phyloP scores from a whole-genome alignment of 1,139 yeast species.

The Taphrina sp. region DNA sequence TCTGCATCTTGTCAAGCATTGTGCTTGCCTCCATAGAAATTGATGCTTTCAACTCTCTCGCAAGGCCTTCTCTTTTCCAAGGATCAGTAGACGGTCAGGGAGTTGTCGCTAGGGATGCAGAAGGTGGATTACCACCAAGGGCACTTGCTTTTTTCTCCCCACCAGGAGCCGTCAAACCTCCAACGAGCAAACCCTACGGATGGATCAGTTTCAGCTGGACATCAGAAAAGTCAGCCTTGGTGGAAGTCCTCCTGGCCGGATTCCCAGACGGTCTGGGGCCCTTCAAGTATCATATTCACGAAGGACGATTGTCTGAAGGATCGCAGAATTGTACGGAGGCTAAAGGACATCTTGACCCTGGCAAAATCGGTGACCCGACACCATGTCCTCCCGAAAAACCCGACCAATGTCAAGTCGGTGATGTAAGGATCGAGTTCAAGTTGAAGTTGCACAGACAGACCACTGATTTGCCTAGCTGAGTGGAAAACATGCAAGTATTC shows the following conservation, averaged over 20 bases:
- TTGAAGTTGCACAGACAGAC: neutral
- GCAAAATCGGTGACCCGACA: neutral
- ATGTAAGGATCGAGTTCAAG: neutral
- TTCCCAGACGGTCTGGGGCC: slow-evolving; percentile 4
- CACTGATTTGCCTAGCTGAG: neutral
- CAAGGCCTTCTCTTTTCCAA: neutral
- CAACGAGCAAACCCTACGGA: slow-evolving; percentile 1
- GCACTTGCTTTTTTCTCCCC: neutral
- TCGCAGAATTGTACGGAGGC: slow-evolving; percentile 11
- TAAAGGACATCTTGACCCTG: slow-evolving; percentile 18
- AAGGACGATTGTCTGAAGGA: slow-evolving; percentile 10
- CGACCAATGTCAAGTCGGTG: slow-evolving; percentile 19
- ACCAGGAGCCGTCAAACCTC: slow-evolving; percentile 4
- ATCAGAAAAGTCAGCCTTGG: slow-evolving; percentile 3
- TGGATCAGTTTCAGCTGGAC: slow-evolving; percentile 4
- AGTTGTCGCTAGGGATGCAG: no score
- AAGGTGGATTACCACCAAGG: no score
- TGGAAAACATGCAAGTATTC: slow-evolving; percentile 18
- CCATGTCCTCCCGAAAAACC: slow-evolving; percentile 6
- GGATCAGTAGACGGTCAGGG: neutral
- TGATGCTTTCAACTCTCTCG: neutral
- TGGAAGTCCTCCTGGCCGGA: slow-evolving; percentile 14
- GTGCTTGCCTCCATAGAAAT: neutral
- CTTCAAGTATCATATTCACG: slow-evolving; percentile 20
- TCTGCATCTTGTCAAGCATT: neutral